Base-by-base conservation (phyloP, 2,329 filamentous ascomycete species). In the Penicillium hesseltinei region DNA sequence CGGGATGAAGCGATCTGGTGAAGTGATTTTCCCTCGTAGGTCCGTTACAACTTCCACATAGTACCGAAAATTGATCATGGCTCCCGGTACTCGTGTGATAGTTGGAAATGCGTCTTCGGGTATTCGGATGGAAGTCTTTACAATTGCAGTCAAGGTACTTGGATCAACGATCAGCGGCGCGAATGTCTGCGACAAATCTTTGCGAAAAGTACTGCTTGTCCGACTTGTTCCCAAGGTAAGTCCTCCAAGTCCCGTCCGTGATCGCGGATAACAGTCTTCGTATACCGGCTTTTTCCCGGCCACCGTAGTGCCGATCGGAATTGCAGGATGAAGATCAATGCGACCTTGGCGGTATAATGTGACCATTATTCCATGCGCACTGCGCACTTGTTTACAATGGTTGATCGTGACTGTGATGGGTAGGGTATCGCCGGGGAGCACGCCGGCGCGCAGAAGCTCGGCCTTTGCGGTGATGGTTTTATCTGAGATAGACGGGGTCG, bases 21-120 rank as follows among this genome's bases (percentile, higher is more conserved):
- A 85, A 2, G 88, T 85, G 40, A 97, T 78, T 71, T 91, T 94
- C 38, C 93, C 93, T 46, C 94, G 92, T 0, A 97, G 81, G 70
- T 99, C 94, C 23, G 97, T 85, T 29, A 97, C 88, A 2, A 97
- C 90, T 73, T 99, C 94, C 21, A 97, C 83, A 64, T 92, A 90
- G 70, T 99, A 97, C 65, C 88, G 91, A 78, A 99, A 97, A 66
- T 88, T 92, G 63, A 99, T 94, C 87, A 97, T 94, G 35, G 90
- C 88, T 4, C 93, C 92, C 0, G 94, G 94, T 0, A 97, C 91
- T 54, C 88, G 88, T 29, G 86, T 87, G 61, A 97, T 97, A 2
- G 92, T 96, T 0, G 94, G 93, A 66, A 97, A 97, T 0, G 87
- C 87, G 68, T 96, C 91, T 62, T 96, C 91, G 0, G 94, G 94